Conservation (phyloP, 2,329 filamentous ascomycete genomes). For the Claviceps lovelessii region DNA sequence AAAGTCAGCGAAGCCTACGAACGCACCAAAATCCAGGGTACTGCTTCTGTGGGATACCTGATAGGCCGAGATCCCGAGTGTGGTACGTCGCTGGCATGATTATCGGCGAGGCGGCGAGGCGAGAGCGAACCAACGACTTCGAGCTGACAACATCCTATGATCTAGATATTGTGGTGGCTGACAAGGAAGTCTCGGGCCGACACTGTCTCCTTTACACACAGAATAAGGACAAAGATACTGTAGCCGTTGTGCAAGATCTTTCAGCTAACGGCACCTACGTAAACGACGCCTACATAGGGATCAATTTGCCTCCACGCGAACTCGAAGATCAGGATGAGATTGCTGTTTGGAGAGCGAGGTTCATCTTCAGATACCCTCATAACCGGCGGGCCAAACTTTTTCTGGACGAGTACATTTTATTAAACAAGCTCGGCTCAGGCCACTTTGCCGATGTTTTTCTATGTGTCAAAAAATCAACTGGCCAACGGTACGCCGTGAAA, state of each 20-base stretch:
- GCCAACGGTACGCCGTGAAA: conserved; percentile 80
- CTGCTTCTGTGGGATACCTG: conserved; percentile 69
- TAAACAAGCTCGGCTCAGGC: conserved; percentile 80
- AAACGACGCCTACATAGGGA: conserved; percentile 78
- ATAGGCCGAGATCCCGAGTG: conserved; percentile 91
- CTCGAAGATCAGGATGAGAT: conserved; percentile 85
- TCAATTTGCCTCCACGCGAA: conserved; percentile 60
- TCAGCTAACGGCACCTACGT: conserved; percentile 96
- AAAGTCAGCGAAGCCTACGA: conserved; percentile 49
- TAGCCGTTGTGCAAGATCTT: conserved; percentile 77
- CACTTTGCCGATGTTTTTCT: conserved; percentile 91
- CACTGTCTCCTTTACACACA: conserved; percentile 57
- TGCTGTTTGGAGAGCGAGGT: conserved; percentile 70
- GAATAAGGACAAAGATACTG: conserved; percentile 41
- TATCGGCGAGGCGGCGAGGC: neutral
- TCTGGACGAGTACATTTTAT: conserved; percentile 68
- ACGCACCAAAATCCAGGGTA: conserved; percentile 42
- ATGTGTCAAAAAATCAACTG: conserved; percentile 73
- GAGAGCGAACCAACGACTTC: neutral
- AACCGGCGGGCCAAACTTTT: conserved; percentile 63
- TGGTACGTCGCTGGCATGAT: conserved; percentile 40
- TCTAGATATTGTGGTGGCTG: conserved; percentile 55
- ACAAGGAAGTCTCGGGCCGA: conserved; percentile 74
- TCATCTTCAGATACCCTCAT: conserved; percentile 81
- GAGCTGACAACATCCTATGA: neutral